Evolutionary conservation across 139 green algal genomes (phyloP), one percentile per base, ranked within the genome.

Genomic region (Chlorella vulgaris): DNA sequence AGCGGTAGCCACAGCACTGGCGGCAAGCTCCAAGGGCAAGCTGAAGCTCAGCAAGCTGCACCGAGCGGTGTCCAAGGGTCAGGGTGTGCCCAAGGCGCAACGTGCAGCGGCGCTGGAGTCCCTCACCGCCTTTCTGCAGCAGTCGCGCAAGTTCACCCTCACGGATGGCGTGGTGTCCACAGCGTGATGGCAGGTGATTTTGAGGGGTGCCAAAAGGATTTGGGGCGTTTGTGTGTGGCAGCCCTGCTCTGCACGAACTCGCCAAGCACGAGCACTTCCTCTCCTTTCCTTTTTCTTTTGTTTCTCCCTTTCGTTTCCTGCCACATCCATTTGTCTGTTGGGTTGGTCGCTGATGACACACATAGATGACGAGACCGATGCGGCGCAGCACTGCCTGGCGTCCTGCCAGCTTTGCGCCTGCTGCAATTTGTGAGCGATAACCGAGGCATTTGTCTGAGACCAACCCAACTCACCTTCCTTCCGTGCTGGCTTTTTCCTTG

Each of bases 401-500:
- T 79, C 40, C 28, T 79, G 73, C 73, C 26, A 33, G 73, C 22
- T 28, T 22, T 13, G 58, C 73, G 26, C 53, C 36, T 69, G 73
- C 36, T 8, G 58, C 73, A 13, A 21, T 28, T 38, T 10, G 29
- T 76, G 69, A 76, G 69, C 69, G 69, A 79, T 33, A 79, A 79
- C 58, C 58, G 73, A 79, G 73, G 73, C 73, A 79, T 79, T 79
- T 79, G 73, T 67, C 58, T 69, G 53, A 76, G 42, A n/a, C 47
- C 69, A 63, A n/a, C 55, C 55, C 55, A 65, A 5, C 18, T 21
- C 15, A 21, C 55, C 15, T 65, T 28, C 18, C n/a, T 21, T 58
- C 47, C 47, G 13, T 58, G 15, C 47, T 58, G 13, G 47, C 15
- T 24, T 58, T 55, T 53, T 40, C 68, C 22, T 58, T 24, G n/a